Evolutionary conservation across 2,329 filamentous ascomycete genomes (phyloP).

Genomic region (Diaporthe longicolla): DNA sequence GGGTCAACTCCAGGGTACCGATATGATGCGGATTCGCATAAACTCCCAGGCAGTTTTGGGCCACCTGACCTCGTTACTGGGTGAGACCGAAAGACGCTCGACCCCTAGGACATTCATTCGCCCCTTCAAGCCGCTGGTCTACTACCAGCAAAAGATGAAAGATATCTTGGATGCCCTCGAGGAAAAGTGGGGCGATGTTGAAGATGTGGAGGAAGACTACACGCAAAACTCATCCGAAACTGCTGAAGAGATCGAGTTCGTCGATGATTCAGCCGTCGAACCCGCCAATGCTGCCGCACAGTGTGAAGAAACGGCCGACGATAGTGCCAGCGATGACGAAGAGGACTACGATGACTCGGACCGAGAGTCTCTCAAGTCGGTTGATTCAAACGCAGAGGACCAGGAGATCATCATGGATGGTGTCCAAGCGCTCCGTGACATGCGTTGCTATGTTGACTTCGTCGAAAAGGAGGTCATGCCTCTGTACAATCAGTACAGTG

Average conservation of each 20-base stretch:
- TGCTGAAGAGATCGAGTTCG: constrained; percentile 3
- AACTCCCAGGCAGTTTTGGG: constrained; percentile 19
- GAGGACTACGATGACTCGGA: constrained; percentile 25
- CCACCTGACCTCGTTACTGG: constrained; percentile 12
- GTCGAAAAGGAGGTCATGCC: constrained; percentile 26
- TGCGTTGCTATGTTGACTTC: constrained; percentile 38
- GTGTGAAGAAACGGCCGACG: background rate
- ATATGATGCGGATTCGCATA: constrained; percentile 29
- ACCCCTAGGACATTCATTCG: constrained; percentile 20
- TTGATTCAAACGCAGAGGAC: constrained; percentile 29
- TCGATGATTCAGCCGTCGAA: background rate
- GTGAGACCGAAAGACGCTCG: constrained; percentile 21
- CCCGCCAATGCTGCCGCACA: background rate
- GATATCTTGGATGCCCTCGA: constrained; percentile 8
- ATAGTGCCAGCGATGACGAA: background rate
- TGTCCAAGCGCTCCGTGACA: constrained; percentile 12
- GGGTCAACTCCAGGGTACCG: constrained; percentile 19
- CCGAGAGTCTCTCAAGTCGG: constrained; percentile 12
- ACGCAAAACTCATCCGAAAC: background rate
- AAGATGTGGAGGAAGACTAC: constrained; percentile 49
- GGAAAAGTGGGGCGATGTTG: constrained; percentile 26
- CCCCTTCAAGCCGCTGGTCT: constrained; percentile 23
- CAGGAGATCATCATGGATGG: constrained; percentile 23
- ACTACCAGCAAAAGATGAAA: constrained; percentile 26
- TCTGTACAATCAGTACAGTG: constrained; percentile 17